A percentile compares a stretch with the other conserved stretches of the same genome.
phyloP scores from a whole-genome alignment of 2,329 filamentous ascomycete species.

The Dryadomyces quercus-mongolicae region DNA sequence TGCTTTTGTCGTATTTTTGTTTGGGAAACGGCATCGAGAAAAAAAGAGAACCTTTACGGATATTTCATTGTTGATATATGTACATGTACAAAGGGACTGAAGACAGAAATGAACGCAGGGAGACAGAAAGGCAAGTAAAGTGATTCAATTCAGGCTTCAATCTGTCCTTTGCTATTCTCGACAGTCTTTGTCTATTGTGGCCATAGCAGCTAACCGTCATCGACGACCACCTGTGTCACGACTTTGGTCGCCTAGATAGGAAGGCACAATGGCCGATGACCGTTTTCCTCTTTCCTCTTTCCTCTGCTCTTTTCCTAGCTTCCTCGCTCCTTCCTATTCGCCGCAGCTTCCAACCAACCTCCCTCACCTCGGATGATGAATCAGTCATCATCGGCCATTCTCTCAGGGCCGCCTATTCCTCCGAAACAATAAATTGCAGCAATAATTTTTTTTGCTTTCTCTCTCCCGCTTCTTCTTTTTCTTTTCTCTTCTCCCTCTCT shows the following conservation, averaged over 20 bases:
- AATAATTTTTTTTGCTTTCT: neutral
- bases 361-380: neutral
- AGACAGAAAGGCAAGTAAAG: neutral
- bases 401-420: no score
- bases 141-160: neutral
- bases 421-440: neutral
- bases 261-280: neutral
- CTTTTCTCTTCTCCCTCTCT: neutral
- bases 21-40: conserved; percentile 1
- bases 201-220: neutral
- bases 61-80: neutral
- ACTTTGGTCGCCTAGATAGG: neutral
- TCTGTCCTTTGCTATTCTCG: neutral
- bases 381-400: neutral
- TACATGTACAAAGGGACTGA: no score
- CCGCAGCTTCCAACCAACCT: neutral
- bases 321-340: neutral
- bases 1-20: neutral
- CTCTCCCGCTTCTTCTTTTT: neutral
- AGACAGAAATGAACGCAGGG: neutral
- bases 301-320: neutral
- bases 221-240: neutral
- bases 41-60: neutral
- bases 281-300: neutral
- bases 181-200: neutral